Percentiles rank a stretch among this genome's conserved stretches.
Conservation (phyloP, 192 early-diverging fungal species). For the Coemansia sp. region DNA sequence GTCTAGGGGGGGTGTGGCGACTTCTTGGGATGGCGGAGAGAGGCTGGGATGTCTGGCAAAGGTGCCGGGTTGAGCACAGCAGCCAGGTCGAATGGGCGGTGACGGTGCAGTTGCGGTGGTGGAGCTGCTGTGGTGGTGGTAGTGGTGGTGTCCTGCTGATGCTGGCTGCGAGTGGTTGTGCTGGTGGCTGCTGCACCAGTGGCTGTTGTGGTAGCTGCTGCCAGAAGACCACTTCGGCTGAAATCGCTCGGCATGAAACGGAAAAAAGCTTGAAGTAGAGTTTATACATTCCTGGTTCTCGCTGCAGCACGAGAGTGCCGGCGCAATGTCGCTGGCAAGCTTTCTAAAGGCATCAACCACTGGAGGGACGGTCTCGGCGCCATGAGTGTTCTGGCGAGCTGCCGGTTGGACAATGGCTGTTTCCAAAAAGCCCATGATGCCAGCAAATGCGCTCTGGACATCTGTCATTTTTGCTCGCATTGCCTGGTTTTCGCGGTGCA, state of each 20-base stretch:
- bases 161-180: neutral
- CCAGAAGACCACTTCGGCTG: neutral
- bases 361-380: neutral
- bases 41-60: slow-evolving; percentile 31
- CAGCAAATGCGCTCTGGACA: slow-evolving; percentile 39
- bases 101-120: neutral
- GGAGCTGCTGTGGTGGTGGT: neutral
- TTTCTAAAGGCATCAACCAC: slow-evolving; percentile 29
- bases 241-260: slow-evolving; percentile 17
- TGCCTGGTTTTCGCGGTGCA: slow-evolving; percentile 41
- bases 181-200: neutral
- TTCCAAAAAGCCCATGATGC: slow-evolving; percentile 45
- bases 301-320: slow-evolving; percentile 6
- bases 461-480: slow-evolving; percentile 30
- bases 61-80: slow-evolving; percentile 28
- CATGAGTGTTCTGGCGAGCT: slow-evolving; percentile 1
- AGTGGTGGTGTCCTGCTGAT: neutral
- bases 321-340: slow-evolving; percentile 31
- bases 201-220: neutral
- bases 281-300: neutral
- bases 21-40: slow-evolving; percentile 37
- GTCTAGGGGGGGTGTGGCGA: slow-evolving; percentile 7
- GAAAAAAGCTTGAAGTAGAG: neutral
- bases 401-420: slow-evolving; percentile 35
- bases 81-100: slow-evolving; percentile 44